phyloP scores from a whole-genome alignment of 805 yeast species.

The Wickerhamomyces alni region DNA sequence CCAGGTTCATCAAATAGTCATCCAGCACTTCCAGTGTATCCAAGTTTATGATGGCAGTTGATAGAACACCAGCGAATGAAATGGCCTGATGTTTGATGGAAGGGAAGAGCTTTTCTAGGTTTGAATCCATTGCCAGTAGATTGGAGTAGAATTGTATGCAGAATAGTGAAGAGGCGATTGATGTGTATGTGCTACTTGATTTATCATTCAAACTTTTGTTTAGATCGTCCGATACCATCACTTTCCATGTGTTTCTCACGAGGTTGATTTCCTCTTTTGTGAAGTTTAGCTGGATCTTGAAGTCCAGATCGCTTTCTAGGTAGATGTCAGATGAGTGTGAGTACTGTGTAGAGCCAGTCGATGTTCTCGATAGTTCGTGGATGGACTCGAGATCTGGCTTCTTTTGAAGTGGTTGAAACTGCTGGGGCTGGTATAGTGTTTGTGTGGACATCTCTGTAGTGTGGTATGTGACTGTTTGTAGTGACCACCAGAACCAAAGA shows the following conservation, averaged over 20 bases:
- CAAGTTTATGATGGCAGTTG: slow-evolving; percentile 58
- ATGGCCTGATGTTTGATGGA: slow-evolving; percentile 74
- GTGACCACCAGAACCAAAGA: too few species aligned
- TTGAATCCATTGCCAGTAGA: slow-evolving; percentile 53
- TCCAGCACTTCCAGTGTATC: slow-evolving; percentile 54
- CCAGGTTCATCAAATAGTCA: slow-evolving; percentile 55
- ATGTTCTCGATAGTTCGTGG: slow-evolving; percentile 5
- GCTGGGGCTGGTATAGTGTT: slow-evolving; percentile 4
- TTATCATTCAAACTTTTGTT: slow-evolving; percentile 6
- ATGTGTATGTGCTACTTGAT: slow-evolving; percentile 13
- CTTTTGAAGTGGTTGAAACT: not conserved
- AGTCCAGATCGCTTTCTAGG: slow-evolving; percentile 14
- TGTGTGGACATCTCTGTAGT: not conserved
- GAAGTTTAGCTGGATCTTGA: slow-evolving; percentile 25
- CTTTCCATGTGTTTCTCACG: slow-evolving; percentile 32
- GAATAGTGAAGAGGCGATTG: slow-evolving; percentile 53
- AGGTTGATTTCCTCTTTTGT: slow-evolving; percentile 27
- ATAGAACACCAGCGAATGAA: slow-evolving; percentile 72
- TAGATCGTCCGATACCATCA: slow-evolving; percentile 30
- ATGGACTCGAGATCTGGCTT: slow-evolving; percentile 6
- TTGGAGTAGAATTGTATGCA: slow-evolving; percentile 75
- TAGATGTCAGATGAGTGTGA: slow-evolving; percentile 18
- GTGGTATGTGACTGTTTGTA: too few species aligned
- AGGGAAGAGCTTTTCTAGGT: slow-evolving; percentile 61
- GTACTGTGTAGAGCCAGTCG: slow-evolving; percentile 4